A percentile compares a stretch with the other conserved stretches of the same genome.
phyloP scores from a whole-genome alignment of 2,329 filamentous ascomycete genomes.

The Plenodomus lindquistii region DNA sequence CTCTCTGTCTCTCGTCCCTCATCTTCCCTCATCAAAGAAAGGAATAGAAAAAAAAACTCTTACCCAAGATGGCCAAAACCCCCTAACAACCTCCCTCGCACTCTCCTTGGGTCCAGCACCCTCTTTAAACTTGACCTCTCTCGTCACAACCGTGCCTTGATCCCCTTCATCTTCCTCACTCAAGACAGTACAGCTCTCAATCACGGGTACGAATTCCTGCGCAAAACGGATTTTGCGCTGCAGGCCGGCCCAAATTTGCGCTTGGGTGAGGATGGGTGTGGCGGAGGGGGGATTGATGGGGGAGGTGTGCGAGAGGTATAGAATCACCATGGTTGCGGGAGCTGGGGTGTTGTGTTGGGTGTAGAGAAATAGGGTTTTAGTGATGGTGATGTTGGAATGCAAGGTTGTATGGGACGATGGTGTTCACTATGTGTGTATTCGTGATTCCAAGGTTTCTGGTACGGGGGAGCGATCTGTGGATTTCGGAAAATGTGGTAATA shows the following conservation, averaged over 20 bases:
- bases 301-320: constrained; percentile 50
- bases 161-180: constrained; percentile 46
- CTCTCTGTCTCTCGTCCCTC: background rate
- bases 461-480: no score
- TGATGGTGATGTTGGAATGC: no score
- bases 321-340: constrained; percentile 43
- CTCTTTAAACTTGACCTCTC: constrained; percentile 48
- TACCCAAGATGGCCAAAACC: constrained; percentile 48
- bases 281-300: constrained; percentile 49
- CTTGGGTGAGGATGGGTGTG: constrained; percentile 42
- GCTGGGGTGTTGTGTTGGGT: no score
- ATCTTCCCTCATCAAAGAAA: background rate
- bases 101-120: constrained; percentile 30
- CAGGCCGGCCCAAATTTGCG: constrained; percentile 51
- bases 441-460: no score
- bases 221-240: constrained; percentile 52
- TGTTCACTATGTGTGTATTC: background rate
- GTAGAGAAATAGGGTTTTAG: no score
- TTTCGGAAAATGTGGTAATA: no score
- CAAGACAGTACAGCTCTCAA: constrained; percentile 47
- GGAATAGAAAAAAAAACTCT: constrained; percentile 6
- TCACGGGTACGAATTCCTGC: constrained; percentile 52
- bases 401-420: background rate
- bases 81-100: constrained; percentile 46
- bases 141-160: constrained; percentile 35